Percentiles rank a stretch among this genome's conserved stretches.
Conservation (phyloP, 169 alveolate species). For the Plasmodium sp. region DNA sequence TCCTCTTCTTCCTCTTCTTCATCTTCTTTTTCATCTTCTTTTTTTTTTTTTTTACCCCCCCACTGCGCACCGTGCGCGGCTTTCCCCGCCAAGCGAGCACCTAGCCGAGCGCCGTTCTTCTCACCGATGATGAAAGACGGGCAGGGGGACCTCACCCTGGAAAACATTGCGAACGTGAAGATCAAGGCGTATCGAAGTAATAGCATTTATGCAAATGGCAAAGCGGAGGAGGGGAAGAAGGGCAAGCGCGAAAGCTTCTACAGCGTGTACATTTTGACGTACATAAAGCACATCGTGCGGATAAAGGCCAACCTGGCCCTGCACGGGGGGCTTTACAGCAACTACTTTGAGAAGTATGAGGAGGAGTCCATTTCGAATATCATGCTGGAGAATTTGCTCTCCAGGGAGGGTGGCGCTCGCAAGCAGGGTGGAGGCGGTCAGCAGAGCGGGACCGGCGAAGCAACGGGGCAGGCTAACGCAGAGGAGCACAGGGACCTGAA, state of each 20-base stretch:
- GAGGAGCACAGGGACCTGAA: conserved; percentile 14
- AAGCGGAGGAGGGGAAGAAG: conserved; percentile 3
- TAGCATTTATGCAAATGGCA: not conserved
- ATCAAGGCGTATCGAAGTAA: conserved; percentile 48
- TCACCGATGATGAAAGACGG: conserved; percentile 11
- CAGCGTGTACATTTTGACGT: conserved; percentile 48
- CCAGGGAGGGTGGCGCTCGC: not conserved
- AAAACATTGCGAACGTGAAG: conserved; percentile 62
- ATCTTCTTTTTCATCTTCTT: not conserved
- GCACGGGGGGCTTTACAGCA: conserved; percentile 69
- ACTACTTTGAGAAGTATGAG: conserved; percentile 64
- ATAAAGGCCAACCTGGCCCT: conserved; percentile 55
- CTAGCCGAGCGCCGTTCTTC: not conserved
- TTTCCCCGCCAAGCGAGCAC: not conserved
- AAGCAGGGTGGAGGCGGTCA: not conserved
- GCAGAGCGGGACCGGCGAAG: not conserved
- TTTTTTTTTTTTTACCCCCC: not conserved
- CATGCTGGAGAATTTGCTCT: conserved; percentile 24
- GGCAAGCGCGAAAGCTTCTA: conserved; percentile 3
- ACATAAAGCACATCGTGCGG: conserved; percentile 63
- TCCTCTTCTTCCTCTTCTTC: not conserved
- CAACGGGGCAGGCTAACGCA: not conserved
- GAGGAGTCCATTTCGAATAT: conserved; percentile 64
- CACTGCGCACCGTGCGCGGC: too few relatives aligned
- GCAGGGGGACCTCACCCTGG: conserved; percentile 17